phyloP scores from a whole-genome alignment of 2,329 filamentous ascomycete species.

The Hymenoscyphus repandus region DNA sequence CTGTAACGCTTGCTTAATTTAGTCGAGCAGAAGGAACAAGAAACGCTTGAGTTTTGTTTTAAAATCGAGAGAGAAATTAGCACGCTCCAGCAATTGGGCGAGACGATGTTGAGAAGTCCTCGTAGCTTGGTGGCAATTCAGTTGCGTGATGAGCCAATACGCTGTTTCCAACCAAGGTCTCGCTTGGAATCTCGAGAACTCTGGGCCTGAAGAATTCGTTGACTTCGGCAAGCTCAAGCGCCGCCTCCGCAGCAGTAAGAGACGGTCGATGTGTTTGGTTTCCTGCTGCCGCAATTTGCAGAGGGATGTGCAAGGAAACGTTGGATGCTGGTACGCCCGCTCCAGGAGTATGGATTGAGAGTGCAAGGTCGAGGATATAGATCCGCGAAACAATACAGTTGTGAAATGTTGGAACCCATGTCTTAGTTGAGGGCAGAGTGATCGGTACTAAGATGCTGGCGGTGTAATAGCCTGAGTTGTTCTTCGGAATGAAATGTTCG shows the following conservation, averaged over 20 bases:
- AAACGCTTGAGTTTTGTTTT: too few species aligned
- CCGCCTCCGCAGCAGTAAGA: conserved; percentile 18
- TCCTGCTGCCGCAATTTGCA: conserved; percentile 28
- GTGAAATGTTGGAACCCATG: conserved; percentile 65
- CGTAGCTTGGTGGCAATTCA: conserved; percentile 28
- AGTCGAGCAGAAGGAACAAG: too few species aligned
- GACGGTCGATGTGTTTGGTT: conserved; percentile 10
- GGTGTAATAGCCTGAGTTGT: conserved; percentile 42
- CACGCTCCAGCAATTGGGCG: background rate
- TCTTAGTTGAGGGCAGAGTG: conserved; percentile 52
- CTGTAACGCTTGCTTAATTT: too few species aligned
- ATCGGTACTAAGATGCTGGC: conserved; percentile 59
- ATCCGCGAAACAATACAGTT: conserved; percentile 60
- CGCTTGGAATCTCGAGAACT: conserved; percentile 25
- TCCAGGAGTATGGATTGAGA: conserved; percentile 48
- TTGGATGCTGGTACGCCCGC: conserved; percentile 35
- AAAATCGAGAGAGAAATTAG: too few species aligned
- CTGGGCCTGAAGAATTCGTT: conserved; percentile 26
- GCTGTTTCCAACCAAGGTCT: conserved; percentile 23
- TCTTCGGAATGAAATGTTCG: conserved; percentile 4
- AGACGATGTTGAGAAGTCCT: conserved; percentile 16
- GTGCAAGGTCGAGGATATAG: conserved; percentile 55
- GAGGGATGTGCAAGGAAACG: conserved; percentile 23
- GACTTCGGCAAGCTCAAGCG: conserved; percentile 25
- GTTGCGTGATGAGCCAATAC: conserved; percentile 12